Evolutionary conservation across 805 yeast genomes (phyloP), one percentile per base, ranked within the genome.

Genomic region (Zygosaccharomyces gambellarensis): DNA sequence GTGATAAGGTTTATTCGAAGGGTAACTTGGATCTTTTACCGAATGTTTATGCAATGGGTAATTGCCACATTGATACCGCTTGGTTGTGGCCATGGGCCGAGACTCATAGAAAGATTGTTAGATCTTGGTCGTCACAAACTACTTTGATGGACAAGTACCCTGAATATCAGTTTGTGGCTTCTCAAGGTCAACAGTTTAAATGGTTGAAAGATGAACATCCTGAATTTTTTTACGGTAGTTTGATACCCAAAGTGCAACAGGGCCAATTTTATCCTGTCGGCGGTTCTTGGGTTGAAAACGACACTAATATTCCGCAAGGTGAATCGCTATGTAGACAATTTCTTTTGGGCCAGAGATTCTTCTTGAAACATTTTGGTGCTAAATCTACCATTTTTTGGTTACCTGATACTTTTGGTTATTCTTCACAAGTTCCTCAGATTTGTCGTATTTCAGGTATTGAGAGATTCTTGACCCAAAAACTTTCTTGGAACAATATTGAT

Each of bases 21-120:
- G 71, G 63, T 14, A 61, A 67, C 34, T 44, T 59, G 49, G 47
- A 62, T 47, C 59, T 68, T 60, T 39, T 71, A 58, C 51, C 79
- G 50, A 82, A 84, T 49, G 96, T 90, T 9, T 85, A 73, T 67
- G 96, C 87, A 7, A 77, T 94, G 56, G 99, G 99, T 39, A 87
- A 94, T 65, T 94, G 98, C 66, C 98, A 90, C 67, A 90, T 90
- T 58, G 99, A 92, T 63, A 92, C 98, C 14, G 98, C 98, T 12
- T 92, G 99, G 99, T 75, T 90, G 50, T 92, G 99, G 99, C 98
- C 97, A n/a, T 92, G 85, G 73, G 97, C 96, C 2, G 97, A 94
- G 65, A 89, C 98, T 1, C 84, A 87, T 59, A 79, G 98, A 46
- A 92, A 92, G 64, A 81, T 92, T 48, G 96, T 90, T 2, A 78